phyloP scores from a whole-genome alignment of 352 stramenopile genomes.

The Elongisporangium senticosum region DNA sequence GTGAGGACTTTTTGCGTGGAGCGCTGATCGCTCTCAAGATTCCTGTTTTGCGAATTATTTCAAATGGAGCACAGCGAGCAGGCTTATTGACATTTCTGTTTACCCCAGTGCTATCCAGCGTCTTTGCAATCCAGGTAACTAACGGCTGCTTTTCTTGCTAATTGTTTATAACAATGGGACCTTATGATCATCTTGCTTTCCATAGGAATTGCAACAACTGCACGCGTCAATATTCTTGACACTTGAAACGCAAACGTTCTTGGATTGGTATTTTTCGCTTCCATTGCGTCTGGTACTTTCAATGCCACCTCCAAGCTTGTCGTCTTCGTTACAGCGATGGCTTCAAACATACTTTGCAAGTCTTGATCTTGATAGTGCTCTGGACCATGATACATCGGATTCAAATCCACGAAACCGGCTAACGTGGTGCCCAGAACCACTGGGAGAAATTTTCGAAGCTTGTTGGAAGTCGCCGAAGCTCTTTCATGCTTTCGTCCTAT shows the following conservation, averaged over 20 bases:
- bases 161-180: not conserved
- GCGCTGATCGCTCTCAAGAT: slow-evolving; percentile 36
- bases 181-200: slow-evolving; percentile 2
- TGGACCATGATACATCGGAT: slow-evolving; percentile 23
- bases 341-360: slow-evolving; percentile 52
- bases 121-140: slow-evolving; percentile 78
- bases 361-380: slow-evolving; percentile 23
- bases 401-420: slow-evolving; percentile 28
- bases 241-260: slow-evolving; percentile 39
- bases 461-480: slow-evolving; percentile 59
- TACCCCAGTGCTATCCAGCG: slow-evolving; percentile 63
- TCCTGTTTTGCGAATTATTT: slow-evolving; percentile 46
- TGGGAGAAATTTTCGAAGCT: slow-evolving; percentile 46
- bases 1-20: slow-evolving; percentile 51
- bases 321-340: slow-evolving; percentile 76
- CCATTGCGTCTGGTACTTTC: slow-evolving; percentile 50
- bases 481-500: slow-evolving; percentile 69
- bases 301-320: slow-evolving; percentile 54
- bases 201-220: slow-evolving; percentile 55
- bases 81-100: slow-evolving; percentile 62
- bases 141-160: not conserved
- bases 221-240: slow-evolving; percentile 58
- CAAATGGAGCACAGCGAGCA: slow-evolving; percentile 20
- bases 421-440: slow-evolving; percentile 23
- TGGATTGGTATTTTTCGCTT: slow-evolving; percentile 83